Evolutionary conservation across 495 filamentous ascomycete genomes (phyloP), one percentile per base, ranked within the genome.

Genomic region (Astrothelium subdiscretum): DNA sequence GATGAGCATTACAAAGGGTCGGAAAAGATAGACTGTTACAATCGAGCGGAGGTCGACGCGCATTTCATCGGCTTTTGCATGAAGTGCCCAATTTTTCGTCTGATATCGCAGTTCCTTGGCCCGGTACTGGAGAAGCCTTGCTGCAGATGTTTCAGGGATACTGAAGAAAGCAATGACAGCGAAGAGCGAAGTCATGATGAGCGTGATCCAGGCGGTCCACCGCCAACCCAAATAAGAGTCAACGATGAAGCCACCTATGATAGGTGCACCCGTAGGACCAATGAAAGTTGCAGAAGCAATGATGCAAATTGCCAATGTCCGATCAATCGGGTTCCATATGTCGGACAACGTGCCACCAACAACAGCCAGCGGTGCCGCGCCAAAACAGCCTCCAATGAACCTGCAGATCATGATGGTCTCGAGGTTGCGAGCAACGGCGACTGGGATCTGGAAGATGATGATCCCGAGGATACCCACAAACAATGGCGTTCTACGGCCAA

Each of bases 331-430:
- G 42, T 76, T 72, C 77, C 79, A 89, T 58, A 88, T 75, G 68
- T 90, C 86, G 4, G 78, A 82, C 62, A 84, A 71, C 24, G 77
- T 77, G 60, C 85, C 87, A 31, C 79, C 81, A 11, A 83, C 78
- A 42, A 87, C 78, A 2, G 84, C 81, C 12, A 89, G 67, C 8
- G 87, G 83, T 0, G 85, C 81, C 59, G 80, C 80, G 24, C 85
- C 86, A 65, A 88, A 86, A 31, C 81, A 66, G 13, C 85, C 86
- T 4, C 77, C 71, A 11, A 90, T 72, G 68, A 89, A 85, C 0
- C 86, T 82, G 64, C 78, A 81, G 44, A 87, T 64, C 59, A 89
- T 70, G 65, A 89, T 79, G 5, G 81, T 81, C 51, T 80, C 62
- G 0, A 84, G 58, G 64, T 87, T 85, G 62, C 79, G 73, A 0